A percentile compares a stretch with the other conserved stretches of the same genome.
phyloP scores from a whole-genome alignment of 1,284 basidiomycete species.

The Cutaneotrichosporon dermatis region DNA sequence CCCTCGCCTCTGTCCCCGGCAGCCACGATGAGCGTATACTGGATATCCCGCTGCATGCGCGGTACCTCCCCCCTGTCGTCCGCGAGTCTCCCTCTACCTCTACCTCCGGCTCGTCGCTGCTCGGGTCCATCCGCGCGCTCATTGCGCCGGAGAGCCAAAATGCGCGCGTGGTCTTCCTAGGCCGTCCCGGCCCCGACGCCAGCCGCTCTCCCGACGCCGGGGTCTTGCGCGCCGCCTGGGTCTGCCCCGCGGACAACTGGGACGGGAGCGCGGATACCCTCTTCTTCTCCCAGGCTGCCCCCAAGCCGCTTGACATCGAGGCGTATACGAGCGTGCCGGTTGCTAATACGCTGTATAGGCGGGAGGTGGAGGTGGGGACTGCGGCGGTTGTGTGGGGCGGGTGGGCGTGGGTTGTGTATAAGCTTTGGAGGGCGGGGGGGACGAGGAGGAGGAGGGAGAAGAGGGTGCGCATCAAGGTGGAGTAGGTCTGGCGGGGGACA shows the following conservation, averaged over 20 bases:
- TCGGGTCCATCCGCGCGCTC: background rate
- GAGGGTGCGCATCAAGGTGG: background rate
- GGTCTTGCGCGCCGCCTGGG: background rate
- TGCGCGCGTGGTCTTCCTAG: too few species aligned
- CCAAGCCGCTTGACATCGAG: too few species aligned
- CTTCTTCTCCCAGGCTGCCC: too few species aligned
- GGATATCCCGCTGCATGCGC: constrained; percentile 34
- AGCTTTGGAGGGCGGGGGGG: background rate
- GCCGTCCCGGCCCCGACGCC: background rate
- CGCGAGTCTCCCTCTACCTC: background rate
- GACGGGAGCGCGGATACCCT: background rate
- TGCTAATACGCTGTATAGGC: background rate
- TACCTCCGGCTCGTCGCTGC: too few species aligned
- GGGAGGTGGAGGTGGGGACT: constrained; percentile 9
- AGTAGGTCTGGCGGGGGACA: constrained; percentile 4
- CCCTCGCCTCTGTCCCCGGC: background rate
- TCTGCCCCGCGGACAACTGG: background rate
- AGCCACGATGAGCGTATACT: too few species aligned
- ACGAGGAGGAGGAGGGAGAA: background rate
- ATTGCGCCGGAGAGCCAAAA: background rate
- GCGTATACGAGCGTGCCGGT: constrained; percentile 6
- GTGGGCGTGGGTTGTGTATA: constrained; percentile 12
- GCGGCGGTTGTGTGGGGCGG: constrained; percentile 8
- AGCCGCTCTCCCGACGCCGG: background rate
- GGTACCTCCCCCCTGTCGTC: constrained; percentile 30